Base-by-base conservation (phyloP, 2,329 filamentous ascomycete species). In the Sarocladium kiliense region DNA sequence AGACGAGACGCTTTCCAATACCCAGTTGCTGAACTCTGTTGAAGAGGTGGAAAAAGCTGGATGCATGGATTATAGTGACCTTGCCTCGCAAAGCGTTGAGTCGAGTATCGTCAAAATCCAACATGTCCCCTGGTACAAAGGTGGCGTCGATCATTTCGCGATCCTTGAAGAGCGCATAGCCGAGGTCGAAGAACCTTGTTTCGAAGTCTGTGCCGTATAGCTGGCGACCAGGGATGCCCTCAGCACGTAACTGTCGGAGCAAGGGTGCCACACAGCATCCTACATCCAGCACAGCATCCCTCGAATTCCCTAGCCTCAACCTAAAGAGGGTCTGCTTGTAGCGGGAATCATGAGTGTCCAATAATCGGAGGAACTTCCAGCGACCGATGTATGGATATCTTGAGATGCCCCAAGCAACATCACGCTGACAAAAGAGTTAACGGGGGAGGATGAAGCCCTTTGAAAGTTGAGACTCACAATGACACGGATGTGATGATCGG, bases 111-210 rank as follows among this genome's bases (percentile, higher is more conserved):
- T 68, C 66, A 6, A 69, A 71, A 54, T 74, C 69, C 10, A 81
- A 64, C 57, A 82, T 66, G 57, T 84, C 77, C 19, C 77, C 80
- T 2, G 72, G 62, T 27, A 84, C 66, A 58, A 84, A 82, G 1
- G 69, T 71, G 2, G 73, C 72, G 19, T 69, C 69, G 4, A 83
- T 66, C 32, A 55, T 71, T n/a, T 69, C 63, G 25, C 75, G 73
- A 58, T 87, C 86, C 45, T 76, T 74, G 68, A 88, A 89, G 19
- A 89, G 72, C 54, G 86, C 81, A 64, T 85, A 84, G 26, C 82
- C 82, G n/a, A 81, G 65, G 11, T 81, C 73, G 54, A 84, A 72
- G 59, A 84, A 80, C n/a, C 68, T 69, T 19, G 71, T 60, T 42
- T 77, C 71, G 2, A 80, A 58, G 58, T 83, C 80, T 3, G 72